phyloP scores from a whole-genome alignment of 352 stramenopile genomes.

The Pythium rhizo-oryzae region DNA sequence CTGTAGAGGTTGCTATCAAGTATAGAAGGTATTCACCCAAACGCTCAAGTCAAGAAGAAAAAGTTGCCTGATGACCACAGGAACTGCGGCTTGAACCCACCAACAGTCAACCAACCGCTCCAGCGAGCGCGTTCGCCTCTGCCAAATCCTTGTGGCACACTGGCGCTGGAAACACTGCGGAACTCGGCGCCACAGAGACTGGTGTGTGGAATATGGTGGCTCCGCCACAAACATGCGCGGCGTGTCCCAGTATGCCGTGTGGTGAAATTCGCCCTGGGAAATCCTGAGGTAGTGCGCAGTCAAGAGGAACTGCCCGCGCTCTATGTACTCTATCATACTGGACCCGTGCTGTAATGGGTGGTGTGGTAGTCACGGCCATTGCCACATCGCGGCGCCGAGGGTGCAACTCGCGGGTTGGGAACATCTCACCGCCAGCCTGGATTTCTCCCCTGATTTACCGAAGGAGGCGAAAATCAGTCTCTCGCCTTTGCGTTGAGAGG shows the following conservation, averaged over 20 bases:
- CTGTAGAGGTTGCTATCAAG: neutral
- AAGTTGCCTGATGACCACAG: no score
- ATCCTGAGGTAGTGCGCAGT: neutral
- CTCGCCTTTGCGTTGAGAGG: neutral
- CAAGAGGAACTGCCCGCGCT: no score
- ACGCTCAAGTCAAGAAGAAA: neutral
- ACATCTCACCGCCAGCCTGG: neutral
- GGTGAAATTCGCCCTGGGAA: no score
- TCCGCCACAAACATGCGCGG: neutral
- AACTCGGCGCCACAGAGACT: neutral
- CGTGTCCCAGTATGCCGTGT: neutral
- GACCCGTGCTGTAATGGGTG: neutral
- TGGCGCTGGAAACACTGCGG: no score
- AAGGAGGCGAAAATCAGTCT: neutral
- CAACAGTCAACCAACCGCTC: neutral
- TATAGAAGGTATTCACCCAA: slow-evolving; percentile 6
- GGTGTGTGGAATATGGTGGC: neutral
- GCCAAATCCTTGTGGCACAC: neutral
- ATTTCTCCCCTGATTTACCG: slow-evolving; percentile 5
- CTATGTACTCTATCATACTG: no score
- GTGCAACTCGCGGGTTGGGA: neutral
- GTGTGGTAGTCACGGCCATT: neutral
- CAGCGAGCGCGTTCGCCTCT: no score
- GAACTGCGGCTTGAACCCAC: slow-evolving; percentile 6
- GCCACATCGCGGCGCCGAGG: neutral